These are phyloP conservation scores for Trichoderma semiorbis DNA, from an alignment of 2,329 filamentous ascomycete species.

Conservation along the genomic window DNA sequence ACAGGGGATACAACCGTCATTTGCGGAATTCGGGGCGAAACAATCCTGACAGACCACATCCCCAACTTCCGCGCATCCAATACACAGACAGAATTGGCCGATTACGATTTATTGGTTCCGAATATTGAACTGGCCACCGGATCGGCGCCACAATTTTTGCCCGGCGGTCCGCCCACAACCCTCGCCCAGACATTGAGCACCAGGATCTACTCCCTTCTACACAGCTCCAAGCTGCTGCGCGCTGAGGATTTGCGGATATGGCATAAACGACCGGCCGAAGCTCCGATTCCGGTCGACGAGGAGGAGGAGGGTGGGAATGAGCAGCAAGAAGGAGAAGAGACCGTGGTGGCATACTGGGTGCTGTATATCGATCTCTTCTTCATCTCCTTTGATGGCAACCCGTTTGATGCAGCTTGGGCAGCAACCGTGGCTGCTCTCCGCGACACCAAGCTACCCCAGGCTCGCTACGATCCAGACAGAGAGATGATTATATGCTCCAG, in stretches of 20 bases:
- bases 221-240: constrained; percentile 65
- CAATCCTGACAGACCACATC: constrained; percentile 71
- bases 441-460: constrained; percentile 72
- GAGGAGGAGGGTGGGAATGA: constrained; percentile 34
- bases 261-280: constrained; percentile 52
- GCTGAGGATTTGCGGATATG: constrained; percentile 70
- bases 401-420: constrained; percentile 88
- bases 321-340: constrained; percentile 33
- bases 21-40: constrained; percentile 84
- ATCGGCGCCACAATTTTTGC: constrained; percentile 79
- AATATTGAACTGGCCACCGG: constrained; percentile 93
- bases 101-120: constrained; percentile 77
- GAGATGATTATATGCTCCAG: constrained; percentile 75
- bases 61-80: constrained; percentile 56
- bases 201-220: constrained; percentile 71
- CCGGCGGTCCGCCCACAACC: constrained; percentile 74
- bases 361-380: constrained; percentile 95
- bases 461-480: constrained; percentile 78
- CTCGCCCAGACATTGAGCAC: constrained; percentile 84
- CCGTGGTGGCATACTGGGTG: constrained; percentile 86
- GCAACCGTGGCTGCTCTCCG: constrained; percentile 76
- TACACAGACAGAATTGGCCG: constrained; percentile 48
- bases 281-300: constrained; percentile 45
- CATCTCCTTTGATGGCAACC: constrained; percentile 86
- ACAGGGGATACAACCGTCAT: constrained; percentile 91